A percentile compares a stretch with the other conserved stretches of the same genome.
phyloP scores from a whole-genome alignment of 768 basidiomycete species.

The Tricholoma terreum region DNA sequence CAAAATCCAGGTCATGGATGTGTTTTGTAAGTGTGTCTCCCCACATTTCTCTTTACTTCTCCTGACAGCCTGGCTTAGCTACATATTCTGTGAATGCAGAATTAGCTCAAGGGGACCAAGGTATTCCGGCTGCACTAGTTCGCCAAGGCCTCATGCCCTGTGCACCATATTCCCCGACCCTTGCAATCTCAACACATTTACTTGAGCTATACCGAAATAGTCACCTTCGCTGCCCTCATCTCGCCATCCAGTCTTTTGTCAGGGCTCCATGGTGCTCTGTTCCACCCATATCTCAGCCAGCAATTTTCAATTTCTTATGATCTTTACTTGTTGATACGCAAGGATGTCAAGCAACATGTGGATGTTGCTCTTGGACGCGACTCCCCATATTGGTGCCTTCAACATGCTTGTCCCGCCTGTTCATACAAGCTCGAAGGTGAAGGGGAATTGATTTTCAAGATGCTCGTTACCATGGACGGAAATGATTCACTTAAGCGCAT shows the following conservation, averaged over 20 bases:
- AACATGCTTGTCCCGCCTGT: conserved; percentile 26
- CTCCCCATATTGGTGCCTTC: conserved; percentile 20
- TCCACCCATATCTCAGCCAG: conserved; percentile 12
- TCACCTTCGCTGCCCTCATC: conserved; percentile 21
- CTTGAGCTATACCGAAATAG: conserved; percentile 20
- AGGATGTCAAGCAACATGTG: conserved; percentile 10
- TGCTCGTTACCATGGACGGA: conserved; percentile 24
- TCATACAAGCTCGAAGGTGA: conserved; percentile 24
- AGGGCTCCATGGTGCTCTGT: conserved; percentile 21
- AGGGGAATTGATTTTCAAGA: conserved; percentile 12
- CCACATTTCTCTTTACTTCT: neutral
- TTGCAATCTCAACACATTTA: conserved; percentile 17
- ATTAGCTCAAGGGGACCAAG: neutral
- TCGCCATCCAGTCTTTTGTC: conserved; percentile 25
- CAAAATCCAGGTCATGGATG: conserved; percentile 1
- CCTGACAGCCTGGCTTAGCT: neutral
- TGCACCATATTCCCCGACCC: conserved; percentile 16
- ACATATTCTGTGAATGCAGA: neutral
- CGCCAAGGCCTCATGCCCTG: conserved; percentile 23
- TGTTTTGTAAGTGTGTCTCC: conserved; percentile 3
- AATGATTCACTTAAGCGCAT: conserved; percentile 29
- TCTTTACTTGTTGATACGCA: conserved; percentile 18
- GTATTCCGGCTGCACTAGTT: conserved; percentile 15
- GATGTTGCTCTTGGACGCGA: conserved; percentile 19
- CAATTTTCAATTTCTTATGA: conserved; percentile 27